A percentile compares a stretch with the other conserved stretches of the same genome.
These are phyloP conservation scores for Hypoxylon rubiginosum DNA, from an alignment of 2,329 filamentous ascomycete species.

Conservation along the genomic window DNA sequence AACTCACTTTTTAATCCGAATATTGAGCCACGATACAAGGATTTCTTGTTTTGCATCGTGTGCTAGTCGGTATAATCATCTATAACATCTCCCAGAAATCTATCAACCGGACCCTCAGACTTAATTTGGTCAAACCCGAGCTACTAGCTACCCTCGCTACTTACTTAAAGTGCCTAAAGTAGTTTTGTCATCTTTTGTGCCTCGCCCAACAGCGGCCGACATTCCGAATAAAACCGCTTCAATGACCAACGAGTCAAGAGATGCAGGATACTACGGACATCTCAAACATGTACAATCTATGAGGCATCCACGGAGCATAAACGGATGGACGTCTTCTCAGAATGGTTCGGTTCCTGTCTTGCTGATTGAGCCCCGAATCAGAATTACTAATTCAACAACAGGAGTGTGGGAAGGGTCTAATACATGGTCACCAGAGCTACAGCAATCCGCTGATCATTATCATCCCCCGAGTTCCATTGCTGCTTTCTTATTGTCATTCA, in stretches of 20 bases:
- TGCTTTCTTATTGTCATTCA: background rate
- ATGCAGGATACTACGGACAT: background rate
- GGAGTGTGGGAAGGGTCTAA: background rate
- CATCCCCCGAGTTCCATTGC: background rate
- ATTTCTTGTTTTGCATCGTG: no score
- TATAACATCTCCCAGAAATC: no score
- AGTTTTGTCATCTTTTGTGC: background rate
- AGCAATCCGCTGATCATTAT: background rate
- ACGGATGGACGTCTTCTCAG: conserved; percentile 5
- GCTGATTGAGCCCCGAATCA: background rate
- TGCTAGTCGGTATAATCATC: no score
- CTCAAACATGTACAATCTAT: background rate
- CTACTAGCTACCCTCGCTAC: no score
- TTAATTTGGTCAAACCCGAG: no score
- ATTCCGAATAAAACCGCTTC: background rate
- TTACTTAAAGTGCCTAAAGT: no score
- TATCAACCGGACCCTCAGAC: no score
- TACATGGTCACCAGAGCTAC: background rate
- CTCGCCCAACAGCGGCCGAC: background rate
- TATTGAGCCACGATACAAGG: no score
- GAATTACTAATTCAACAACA: conserved; percentile 1
- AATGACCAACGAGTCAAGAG: conserved; percentile 4
- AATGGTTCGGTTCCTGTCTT: conserved; percentile 4
- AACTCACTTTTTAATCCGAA: no score
- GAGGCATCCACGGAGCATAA: background rate